Conservation (phyloP, 176 grass and related monocot species). For the Avena atlantica region DNA sequence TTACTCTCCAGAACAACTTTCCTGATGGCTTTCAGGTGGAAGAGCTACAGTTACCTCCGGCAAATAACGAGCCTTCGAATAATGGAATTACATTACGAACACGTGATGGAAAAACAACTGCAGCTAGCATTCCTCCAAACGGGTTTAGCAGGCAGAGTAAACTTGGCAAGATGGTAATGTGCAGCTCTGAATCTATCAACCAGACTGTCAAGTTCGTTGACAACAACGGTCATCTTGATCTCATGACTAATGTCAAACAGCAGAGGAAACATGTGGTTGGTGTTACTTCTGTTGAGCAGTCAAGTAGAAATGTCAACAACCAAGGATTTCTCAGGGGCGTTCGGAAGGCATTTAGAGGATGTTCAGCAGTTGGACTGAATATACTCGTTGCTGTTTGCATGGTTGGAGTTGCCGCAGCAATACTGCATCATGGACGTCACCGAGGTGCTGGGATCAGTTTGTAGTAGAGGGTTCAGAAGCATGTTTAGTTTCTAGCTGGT, state of each 20-base stretch:
- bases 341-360: slow-evolving; percentile 22
- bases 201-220: slow-evolving; percentile 53
- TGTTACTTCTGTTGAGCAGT: slow-evolving; percentile 29
- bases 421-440: slow-evolving; percentile 41
- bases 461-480: slow-evolving; percentile 15
- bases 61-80: slow-evolving; percentile 34
- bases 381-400: slow-evolving; percentile 46
- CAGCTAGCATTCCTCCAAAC: neutral
- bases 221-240: slow-evolving; percentile 47
- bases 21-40: slow-evolving; percentile 24
- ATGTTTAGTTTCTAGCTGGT: slow-evolving; percentile 31
- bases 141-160: slow-evolving; percentile 53
- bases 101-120: neutral
- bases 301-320: slow-evolving; percentile 4
- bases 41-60: slow-evolving; percentile 24
- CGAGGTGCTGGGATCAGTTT: slow-evolving; percentile 17
- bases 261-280: slow-evolving; percentile 36
- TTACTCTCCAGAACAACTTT: slow-evolving; percentile 18
- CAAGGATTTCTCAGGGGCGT: slow-evolving; percentile 38
- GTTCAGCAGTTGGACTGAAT: slow-evolving; percentile 48
- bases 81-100: slow-evolving; percentile 49
- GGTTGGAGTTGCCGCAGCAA: slow-evolving; percentile 46
- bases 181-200: slow-evolving; percentile 65
- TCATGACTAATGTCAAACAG: slow-evolving; percentile 35
- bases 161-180: slow-evolving; percentile 65